phyloP scores from a whole-genome alignment of 805 yeast genomes.

The Jamesozyma rosinii region DNA sequence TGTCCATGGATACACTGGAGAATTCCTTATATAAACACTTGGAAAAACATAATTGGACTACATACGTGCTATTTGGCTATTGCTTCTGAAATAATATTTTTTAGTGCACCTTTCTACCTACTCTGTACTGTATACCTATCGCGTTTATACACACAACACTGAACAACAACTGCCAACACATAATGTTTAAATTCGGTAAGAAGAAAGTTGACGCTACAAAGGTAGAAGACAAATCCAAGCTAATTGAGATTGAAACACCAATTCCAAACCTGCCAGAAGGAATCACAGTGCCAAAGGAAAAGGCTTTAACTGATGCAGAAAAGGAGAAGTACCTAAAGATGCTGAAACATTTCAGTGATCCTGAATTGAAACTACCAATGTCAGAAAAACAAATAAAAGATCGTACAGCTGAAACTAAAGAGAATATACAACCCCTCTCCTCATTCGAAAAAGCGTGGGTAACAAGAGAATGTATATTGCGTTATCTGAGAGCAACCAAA shows the following conservation, averaged over 20 bases:
- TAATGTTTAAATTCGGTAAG: constrained; percentile 20
- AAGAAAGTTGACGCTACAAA: constrained; percentile 13
- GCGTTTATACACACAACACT: too few relatives aligned
- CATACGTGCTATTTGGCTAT: neutral
- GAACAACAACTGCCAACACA: too few relatives aligned
- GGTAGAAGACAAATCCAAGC: constrained; percentile 15
- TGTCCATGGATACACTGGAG: neutral
- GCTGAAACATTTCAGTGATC: constrained; percentile 49
- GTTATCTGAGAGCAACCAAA: constrained; percentile 89
- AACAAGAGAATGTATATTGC: constrained; percentile 78
- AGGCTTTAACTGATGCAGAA: constrained; percentile 45
- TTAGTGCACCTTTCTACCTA: too few relatives aligned
- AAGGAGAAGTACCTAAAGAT: constrained; percentile 53
- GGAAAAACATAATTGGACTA: too few relatives aligned
- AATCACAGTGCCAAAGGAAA: constrained; percentile 43
- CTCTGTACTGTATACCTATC: too few relatives aligned
- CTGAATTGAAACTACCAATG: constrained; percentile 42
- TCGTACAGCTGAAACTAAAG: constrained; percentile 24
- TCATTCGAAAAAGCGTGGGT: constrained; percentile 80
- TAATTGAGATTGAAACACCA: constrained; percentile 37
- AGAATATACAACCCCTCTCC: constrained; percentile 26
- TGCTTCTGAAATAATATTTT: too few relatives aligned
- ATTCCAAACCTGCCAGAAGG: constrained; percentile 45
- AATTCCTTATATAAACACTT: neutral
- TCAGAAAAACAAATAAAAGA: constrained; percentile 35